Base-by-base conservation (phyloP, 352 stramenopile genomes). In the Phytophthora foliorum region DNA sequence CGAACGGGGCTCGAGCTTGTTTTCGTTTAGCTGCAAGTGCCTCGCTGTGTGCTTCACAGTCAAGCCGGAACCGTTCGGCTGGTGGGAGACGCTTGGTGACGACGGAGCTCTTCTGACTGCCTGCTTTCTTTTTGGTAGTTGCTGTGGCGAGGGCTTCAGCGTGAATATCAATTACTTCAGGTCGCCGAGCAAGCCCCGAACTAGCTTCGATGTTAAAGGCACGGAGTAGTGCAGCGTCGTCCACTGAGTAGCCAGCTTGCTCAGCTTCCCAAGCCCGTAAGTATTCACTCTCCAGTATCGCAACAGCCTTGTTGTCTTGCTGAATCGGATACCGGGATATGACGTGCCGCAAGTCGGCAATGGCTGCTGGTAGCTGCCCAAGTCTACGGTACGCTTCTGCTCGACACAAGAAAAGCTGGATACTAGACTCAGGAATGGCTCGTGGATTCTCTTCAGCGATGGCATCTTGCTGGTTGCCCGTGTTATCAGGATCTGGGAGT, bases 161-260 rank as follows among this genome's bases (percentile, higher is more conserved):
- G 27, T 78, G 69, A 32, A 79, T 27, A 22, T 89, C 78, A 8
- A 68, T 16, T 1, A 91, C 77, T 56, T 87, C 69, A 0, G 83
- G 77, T 14, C 81, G 66, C 9, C 83, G 72, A 21, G 75, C 38
- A 6, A 89, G 71, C 5, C 83, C 83, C 7, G 72, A 81, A 13
- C 53, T 25, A 11, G 21, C 4, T 14, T 71, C 75, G 5, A 89
- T 76, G 44, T 91, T 74, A 16, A 87, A 91, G 10, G 78, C 67
- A 16, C 83, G 77, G 44, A 82, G 75, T 14, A 88, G 46, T 19
- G 68, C 66, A n/a, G 81, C 63, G 41, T 82, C 65, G 55, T 91
- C 83, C 3, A 91, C 71, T 34, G 81, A 78, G 53, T 77, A 89
- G 39, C 82, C 72, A 19, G 48, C 36, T 60, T 88, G 69, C 27